phyloP scores from a whole-genome alignment of 164 flowering plant genomes.

The Brasenia schreberi region DNA sequence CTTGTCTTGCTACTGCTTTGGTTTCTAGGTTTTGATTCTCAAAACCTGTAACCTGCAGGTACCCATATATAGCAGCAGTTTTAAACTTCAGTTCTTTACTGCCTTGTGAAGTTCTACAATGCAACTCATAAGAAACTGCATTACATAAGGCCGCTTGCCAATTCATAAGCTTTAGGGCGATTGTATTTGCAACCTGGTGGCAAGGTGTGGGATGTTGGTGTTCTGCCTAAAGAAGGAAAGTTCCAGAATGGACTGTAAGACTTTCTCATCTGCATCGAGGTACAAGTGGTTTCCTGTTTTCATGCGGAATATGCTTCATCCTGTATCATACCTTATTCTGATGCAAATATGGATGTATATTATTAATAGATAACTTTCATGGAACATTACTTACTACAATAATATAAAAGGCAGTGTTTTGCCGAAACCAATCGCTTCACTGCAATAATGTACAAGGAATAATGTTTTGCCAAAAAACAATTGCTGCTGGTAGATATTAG shows the following conservation, averaged over 20 bases:
- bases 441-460: no score
- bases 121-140: constrained; percentile 57
- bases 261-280: constrained; percentile 84
- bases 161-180: constrained; percentile 92
- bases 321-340: no score
- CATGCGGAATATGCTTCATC: no score
- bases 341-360: no score
- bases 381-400: no score
- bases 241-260: constrained; percentile 62
- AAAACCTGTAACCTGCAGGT: constrained; percentile 30
- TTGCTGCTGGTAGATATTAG: no score
- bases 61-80: constrained; percentile 73
- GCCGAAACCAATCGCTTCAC: no score
- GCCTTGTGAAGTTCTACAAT: constrained; percentile 85
- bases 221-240: constrained; percentile 48
- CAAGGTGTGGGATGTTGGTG: constrained; percentile 74
- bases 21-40: neutral
- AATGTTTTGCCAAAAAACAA: no score
- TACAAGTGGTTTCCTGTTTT: constrained; percentile 13
- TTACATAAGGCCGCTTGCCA: constrained; percentile 69
- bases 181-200: constrained; percentile 98
- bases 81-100: constrained; percentile 78
- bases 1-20: no score
- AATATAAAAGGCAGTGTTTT: no score
- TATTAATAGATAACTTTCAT: no score